phyloP scores from a whole-genome alignment of 495 filamentous ascomycete species.

The Podospora australis region DNA sequence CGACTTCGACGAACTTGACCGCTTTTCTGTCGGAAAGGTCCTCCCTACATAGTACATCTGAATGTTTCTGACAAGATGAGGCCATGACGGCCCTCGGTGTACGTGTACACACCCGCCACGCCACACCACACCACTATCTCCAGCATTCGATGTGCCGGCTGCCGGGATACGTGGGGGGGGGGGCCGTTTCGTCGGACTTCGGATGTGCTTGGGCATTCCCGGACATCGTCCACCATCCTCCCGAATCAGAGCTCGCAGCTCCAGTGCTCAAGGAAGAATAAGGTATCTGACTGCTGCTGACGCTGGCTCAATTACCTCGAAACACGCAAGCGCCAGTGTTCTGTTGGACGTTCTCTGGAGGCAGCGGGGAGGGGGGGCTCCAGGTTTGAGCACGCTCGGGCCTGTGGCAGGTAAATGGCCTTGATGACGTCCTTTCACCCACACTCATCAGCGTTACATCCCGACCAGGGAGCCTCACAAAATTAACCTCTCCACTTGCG shows the following conservation, averaged over 20 bases:
- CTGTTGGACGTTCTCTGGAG: not conserved
- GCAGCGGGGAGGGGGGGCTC: not conserved
- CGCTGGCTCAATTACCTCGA: not conserved
- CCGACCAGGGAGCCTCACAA: conserved; percentile 3
- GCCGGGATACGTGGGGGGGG: not conserved
- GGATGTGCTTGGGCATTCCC: not conserved
- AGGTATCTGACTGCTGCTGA: not conserved
- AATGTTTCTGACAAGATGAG: not conserved
- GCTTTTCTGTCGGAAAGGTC: not conserved
- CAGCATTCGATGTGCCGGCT: not conserved
- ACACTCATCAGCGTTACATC: conserved; percentile 4
- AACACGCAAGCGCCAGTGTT: not conserved
- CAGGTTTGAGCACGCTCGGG: not conserved
- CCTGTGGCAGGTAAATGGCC: no score
- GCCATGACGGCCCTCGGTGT: not conserved
- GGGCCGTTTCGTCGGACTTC: not conserved
- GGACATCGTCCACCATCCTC: not conserved
- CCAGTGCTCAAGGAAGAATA: no score
- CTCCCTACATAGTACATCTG: not conserved
- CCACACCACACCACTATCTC: not conserved
- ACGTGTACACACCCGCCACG: not conserved
- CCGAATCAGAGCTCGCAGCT: not conserved
- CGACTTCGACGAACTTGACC: no score
- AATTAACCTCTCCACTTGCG: not conserved
- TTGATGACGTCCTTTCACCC: conserved; percentile 1